Base-by-base conservation (phyloP, 371 early-diverging fungal species). In the Lichtheimia ornata region DNA sequence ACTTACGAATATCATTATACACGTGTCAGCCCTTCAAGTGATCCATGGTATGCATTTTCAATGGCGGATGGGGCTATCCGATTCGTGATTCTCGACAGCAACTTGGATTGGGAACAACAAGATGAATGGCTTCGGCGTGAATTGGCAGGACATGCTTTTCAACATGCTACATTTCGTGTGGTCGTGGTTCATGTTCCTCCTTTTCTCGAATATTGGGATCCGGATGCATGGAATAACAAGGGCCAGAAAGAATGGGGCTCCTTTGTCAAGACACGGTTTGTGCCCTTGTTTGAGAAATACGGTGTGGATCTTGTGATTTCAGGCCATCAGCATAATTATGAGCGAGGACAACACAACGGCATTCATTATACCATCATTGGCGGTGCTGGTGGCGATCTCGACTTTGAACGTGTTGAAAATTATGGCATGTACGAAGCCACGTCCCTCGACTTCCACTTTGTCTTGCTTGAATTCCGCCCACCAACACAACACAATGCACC, bases 241-340 rank as follows among this genome's bases (percentile, higher is more conserved):
- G 75, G 81, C 24, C 87, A 92, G 54, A 84, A 79, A 50, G 74
- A 86, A 57, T 92, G 92, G 92, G 88, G 89, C 2, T 78, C 84
- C 2, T 89, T 90, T 71, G 69, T 92, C 0, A 78, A 88, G 49
- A 71, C 85, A 6, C 82, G 87, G 15, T 91, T 82, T 61, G 90
- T 87, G 2, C 80, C 85, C 2, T 55, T 91, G 44, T 90, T 92
- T 68, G 84, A 86, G 51, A 59, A 83, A 58, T 68, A 85, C 56
- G 74, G 77, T 4, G 89, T 91, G 3, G 91, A 91, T 61, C 65
- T 92, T 35, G 91, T 92, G 3, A 84, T 92, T 6, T 91, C 91
- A 1, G 92, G 92, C 5, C 92, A 92, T 65, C 91, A 92, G 60
- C 92, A 92, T 63, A 92, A 92, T 58, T 92, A 92, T 63, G 87